Evolutionary conservation across 192 early-diverging fungal species (phyloP).

Genomic region (Linnemannia hyalina): DNA sequence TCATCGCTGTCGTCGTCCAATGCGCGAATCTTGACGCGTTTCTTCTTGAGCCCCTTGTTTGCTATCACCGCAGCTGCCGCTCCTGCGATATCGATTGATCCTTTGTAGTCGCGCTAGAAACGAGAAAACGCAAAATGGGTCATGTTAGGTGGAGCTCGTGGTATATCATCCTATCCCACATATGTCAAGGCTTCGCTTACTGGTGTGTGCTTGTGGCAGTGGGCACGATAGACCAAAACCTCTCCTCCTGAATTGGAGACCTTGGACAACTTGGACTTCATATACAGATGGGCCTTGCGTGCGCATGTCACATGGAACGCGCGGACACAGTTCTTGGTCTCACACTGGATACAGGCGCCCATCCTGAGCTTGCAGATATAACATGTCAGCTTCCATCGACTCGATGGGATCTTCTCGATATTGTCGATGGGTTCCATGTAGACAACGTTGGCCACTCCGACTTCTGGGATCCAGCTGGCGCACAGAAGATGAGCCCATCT

Average conservation of each 20-base stretch:
- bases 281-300: slow-evolving; percentile 85
- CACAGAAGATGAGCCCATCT: slow-evolving; percentile 97
- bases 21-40: slow-evolving; percentile 21
- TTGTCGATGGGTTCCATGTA: slow-evolving; percentile 99
- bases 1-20: slow-evolving; percentile 52
- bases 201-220: slow-evolving; percentile 94
- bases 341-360: slow-evolving; percentile 97
- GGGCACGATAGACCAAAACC: slow-evolving; percentile 73
- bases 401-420: slow-evolving; percentile 89
- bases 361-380: slow-evolving; percentile 85
- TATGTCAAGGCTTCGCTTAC: slow-evolving; percentile 30
- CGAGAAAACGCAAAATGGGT: not conserved
- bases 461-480: slow-evolving; percentile 98
- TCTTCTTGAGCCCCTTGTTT: slow-evolving; percentile 53
- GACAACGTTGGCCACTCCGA: slow-evolving; percentile 85
- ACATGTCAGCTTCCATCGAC: slow-evolving; percentile 90
- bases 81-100: slow-evolving; percentile 60
- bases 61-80: slow-evolving; percentile 33
- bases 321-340: slow-evolving; percentile 87
- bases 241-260: slow-evolving; percentile 67
- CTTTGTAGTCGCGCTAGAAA: slow-evolving; percentile 64
- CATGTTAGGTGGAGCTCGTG: not conserved
- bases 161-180: not conserved
- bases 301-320: slow-evolving; percentile 97
- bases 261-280: slow-evolving; percentile 79